Conservation (phyloP, 805 yeast genomes). For the Limtongia smithiae region DNA sequence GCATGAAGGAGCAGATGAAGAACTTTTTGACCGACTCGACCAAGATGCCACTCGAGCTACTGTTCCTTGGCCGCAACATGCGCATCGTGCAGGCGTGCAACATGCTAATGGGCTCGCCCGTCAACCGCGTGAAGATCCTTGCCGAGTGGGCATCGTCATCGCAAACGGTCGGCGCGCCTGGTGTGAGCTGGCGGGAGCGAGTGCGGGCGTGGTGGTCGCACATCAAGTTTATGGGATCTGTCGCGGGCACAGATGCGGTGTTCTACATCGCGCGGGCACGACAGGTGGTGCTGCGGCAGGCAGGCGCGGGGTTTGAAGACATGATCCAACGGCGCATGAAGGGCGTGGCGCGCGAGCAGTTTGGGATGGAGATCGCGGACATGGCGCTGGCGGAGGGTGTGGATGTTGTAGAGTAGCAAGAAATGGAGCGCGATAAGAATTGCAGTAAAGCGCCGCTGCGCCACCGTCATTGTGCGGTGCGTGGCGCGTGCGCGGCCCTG, state of each 20-base stretch:
- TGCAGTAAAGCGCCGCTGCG: too few relatives aligned
- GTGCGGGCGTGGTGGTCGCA: conserved; percentile 12
- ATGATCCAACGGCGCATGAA: conserved; percentile 42
- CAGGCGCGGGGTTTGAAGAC: conserved; percentile 43
- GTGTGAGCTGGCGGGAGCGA: not conserved
- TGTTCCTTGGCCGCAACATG: conserved; percentile 67
- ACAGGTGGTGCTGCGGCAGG: conserved; percentile 37
- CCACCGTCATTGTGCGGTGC: too few relatives aligned
- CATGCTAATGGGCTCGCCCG: conserved; percentile 63
- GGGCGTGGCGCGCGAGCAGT: conserved; percentile 13
- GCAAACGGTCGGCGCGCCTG: conserved; percentile 10
- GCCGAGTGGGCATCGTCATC: conserved; percentile 51
- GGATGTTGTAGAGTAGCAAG: too few relatives aligned
- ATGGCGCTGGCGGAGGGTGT: conserved; percentile 6
- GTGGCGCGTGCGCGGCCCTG: too few relatives aligned
- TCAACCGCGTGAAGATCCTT: conserved; percentile 63
- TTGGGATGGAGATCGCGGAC: conserved; percentile 18
- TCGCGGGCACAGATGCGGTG: conserved; percentile 28
- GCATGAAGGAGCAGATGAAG: conserved; percentile 48
- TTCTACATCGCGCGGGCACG: conserved; percentile 39
- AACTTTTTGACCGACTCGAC: conserved; percentile 58
- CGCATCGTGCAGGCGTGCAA: conserved; percentile 71
- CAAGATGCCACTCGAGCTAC: conserved; percentile 61
- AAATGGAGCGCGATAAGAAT: too few relatives aligned
- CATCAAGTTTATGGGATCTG: conserved; percentile 8